Conservation (phyloP, 345 rosid species). For the Rubroshorea leprosula region DNA sequence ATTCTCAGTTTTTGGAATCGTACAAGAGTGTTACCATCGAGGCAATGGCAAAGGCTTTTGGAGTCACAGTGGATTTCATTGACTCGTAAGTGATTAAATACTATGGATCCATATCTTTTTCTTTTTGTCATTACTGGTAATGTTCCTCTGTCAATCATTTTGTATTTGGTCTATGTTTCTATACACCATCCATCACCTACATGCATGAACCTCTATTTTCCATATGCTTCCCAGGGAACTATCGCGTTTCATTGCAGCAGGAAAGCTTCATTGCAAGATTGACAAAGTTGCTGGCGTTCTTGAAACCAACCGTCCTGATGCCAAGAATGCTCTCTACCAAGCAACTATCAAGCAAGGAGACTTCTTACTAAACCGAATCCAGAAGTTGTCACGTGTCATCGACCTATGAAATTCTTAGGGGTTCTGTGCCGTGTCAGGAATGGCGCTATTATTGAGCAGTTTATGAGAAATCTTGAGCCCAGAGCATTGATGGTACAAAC, state of each 20-base stretch:
- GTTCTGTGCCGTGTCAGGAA: not conserved
- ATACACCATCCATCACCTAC: not conserved
- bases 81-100: slow-evolving; percentile 62
- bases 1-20: slow-evolving; percentile 93
- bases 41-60: slow-evolving; percentile 98
- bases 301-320: slow-evolving; percentile 96
- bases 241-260: slow-evolving; percentile 91
- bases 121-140: not conserved
- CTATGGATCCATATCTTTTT: not conserved
- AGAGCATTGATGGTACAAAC: too few species aligned
- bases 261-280: slow-evolving; percentile 99
- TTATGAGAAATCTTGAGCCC: not conserved
- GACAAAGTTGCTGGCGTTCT: slow-evolving; percentile 98
- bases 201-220: not conserved
- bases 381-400: slow-evolving; percentile 94
- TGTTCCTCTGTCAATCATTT: too few species aligned
- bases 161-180: too few species aligned
- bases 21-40: slow-evolving; percentile 96
- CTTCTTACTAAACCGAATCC: slow-evolving; percentile 90
- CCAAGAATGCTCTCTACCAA: slow-evolving; percentile 97
- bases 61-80: slow-evolving; percentile 87
- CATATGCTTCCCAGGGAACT: slow-evolving; percentile 60
- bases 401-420: slow-evolving; percentile 50
- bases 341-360: slow-evolving; percentile 99
- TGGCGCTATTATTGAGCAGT: not conserved